Conservation (phyloP, 495 filamentous ascomycete species). For the Amniculicola lignicola region DNA sequence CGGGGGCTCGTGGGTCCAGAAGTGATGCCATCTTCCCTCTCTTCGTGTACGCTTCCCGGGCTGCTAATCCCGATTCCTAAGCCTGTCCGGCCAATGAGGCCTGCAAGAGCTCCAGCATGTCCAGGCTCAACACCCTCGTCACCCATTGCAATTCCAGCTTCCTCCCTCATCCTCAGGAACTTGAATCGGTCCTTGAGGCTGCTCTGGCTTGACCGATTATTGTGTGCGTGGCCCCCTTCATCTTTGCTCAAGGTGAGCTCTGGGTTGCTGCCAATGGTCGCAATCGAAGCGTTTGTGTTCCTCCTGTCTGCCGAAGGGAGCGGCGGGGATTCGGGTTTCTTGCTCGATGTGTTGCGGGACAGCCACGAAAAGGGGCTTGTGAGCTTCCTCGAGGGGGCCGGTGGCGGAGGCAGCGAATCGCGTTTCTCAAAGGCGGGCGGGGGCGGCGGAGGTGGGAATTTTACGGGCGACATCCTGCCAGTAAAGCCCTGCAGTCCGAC, state of each 20-base stretch:
- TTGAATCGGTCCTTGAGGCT: constrained; percentile 86
- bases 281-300: constrained; percentile 73
- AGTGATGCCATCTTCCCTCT: constrained; percentile 46
- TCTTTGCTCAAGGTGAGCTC: constrained; percentile 70
- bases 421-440: constrained; percentile 23
- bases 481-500: constrained; percentile 27
- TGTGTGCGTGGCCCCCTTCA: constrained; percentile 52
- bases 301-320: constrained; percentile 52
- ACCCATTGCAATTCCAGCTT: constrained; percentile 57
- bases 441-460: constrained; percentile 32
- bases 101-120: constrained; percentile 43
- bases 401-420: constrained; percentile 26
- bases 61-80: constrained; percentile 53
- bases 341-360: constrained; percentile 65
- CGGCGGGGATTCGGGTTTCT: constrained; percentile 57
- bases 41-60: constrained; percentile 54
- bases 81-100: constrained; percentile 46
- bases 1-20: constrained; percentile 28
- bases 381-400: constrained; percentile 59
- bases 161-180: constrained; percentile 73
- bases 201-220: constrained; percentile 57
- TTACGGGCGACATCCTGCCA: constrained; percentile 29
- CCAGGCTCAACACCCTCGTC: constrained; percentile 47
- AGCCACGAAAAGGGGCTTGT: constrained; percentile 83
- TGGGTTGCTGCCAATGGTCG: constrained; percentile 68